phyloP scores from a whole-genome alignment of 345 rosid species.

The Cardamine resedifolia region DNA sequence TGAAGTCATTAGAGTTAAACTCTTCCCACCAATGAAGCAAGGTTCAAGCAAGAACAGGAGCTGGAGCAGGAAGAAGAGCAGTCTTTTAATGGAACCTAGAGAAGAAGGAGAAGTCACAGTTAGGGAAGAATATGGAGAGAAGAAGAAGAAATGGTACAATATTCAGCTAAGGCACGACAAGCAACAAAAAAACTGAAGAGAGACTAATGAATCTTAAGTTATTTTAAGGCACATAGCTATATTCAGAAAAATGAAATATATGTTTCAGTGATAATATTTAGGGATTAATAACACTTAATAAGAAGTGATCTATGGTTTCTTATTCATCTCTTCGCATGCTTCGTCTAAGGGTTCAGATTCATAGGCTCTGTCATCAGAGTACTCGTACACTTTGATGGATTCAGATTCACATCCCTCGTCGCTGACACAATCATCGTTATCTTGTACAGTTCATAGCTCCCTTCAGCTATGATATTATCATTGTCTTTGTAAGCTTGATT shows the following conservation, averaged over 20 bases:
- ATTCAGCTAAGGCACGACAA: conserved; percentile 74
- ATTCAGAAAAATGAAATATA: not conserved
- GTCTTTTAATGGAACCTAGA: conserved; percentile 53
- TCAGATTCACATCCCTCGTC: too few species aligned
- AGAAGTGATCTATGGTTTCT: not conserved
- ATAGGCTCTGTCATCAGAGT: too few species aligned
- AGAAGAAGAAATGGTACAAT: conserved; percentile 90
- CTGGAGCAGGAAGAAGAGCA: conserved; percentile 43
- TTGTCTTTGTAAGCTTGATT: too few species aligned
- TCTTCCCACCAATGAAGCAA: conserved; percentile 60
- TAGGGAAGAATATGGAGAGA: conserved; percentile 59
- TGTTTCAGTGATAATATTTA: not conserved
- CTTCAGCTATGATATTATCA: too few species aligned
- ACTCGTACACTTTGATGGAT: too few species aligned
- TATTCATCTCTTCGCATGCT: too few species aligned
- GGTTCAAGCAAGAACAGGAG: conserved; percentile 60
- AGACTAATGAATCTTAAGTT: conserved; percentile 2
- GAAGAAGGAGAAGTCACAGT: conserved; percentile 68
- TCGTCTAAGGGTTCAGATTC: too few species aligned
- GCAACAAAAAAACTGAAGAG: conserved; percentile 67
- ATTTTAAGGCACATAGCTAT: not conserved
- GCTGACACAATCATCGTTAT: too few species aligned
- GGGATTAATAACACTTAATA: not conserved
- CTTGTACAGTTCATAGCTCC: too few species aligned
- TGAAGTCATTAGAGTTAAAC: too few species aligned